Conservation (phyloP, 2,329 filamentous ascomycete species). For the Colletotrichum euphorbiae region DNA sequence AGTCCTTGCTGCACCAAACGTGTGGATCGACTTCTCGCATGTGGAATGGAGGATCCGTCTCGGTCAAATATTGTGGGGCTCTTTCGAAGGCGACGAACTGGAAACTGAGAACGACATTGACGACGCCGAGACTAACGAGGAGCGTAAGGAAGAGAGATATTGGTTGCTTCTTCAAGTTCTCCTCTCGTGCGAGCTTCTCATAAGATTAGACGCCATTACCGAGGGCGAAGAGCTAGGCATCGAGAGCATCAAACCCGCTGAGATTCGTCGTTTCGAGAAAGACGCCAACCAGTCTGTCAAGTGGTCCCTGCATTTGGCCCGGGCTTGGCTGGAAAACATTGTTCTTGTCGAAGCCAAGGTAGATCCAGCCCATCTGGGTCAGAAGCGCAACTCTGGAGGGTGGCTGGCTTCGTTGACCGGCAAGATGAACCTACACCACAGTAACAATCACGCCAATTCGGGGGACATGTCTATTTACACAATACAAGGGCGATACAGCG, state of each 20-base stretch:
- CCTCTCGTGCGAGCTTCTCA: conserved; percentile 72
- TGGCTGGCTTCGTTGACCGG: conserved; percentile 71
- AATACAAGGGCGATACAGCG: conserved; percentile 66
- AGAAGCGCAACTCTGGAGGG: conserved; percentile 48
- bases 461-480: conserved; percentile 55
- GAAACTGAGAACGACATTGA: conserved; percentile 64
- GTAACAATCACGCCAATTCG: conserved; percentile 40
- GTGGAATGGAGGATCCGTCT: conserved; percentile 81
- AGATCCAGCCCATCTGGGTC: conserved; percentile 40
- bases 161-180: conserved; percentile 76
- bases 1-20: conserved; percentile 71
- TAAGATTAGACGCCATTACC: conserved; percentile 72
- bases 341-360: conserved; percentile 58
- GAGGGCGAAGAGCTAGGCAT: conserved; percentile 68
- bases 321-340: conserved; percentile 77
- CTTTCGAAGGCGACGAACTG: conserved; percentile 62
- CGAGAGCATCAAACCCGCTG: conserved; percentile 63
- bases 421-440: conserved; percentile 60
- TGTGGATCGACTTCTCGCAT: conserved; percentile 80
- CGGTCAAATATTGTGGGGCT: conserved; percentile 78
- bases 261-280: conserved; percentile 71
- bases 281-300: conserved; percentile 71
- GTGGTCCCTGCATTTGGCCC: conserved; percentile 74
- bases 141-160: conserved; percentile 71
- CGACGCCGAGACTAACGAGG: conserved; percentile 60